A percentile compares a stretch with the other conserved stretches of the same genome.
Evolutionary conservation across 2,329 filamentous ascomycete species (phyloP).

Genomic region (Chrysoporthe puriensis): DNA sequence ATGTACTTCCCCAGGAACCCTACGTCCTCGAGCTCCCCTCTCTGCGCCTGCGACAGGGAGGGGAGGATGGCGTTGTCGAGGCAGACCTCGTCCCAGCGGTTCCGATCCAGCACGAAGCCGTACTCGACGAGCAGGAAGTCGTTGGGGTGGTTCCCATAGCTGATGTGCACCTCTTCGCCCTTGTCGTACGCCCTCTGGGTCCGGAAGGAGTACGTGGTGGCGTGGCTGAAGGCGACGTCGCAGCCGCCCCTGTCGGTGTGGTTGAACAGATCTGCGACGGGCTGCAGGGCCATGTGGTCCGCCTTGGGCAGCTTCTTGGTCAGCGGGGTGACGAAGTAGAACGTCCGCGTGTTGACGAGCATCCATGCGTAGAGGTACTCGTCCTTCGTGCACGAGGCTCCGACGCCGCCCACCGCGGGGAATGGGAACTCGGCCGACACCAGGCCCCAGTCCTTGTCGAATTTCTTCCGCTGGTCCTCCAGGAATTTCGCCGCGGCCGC

Average conservation of each 20-base stretch:
- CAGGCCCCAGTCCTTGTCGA: constrained; percentile 45
- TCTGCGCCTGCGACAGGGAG: constrained; percentile 41
- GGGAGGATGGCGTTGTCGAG: constrained; percentile 53
- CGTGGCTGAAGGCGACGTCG: constrained; percentile 51
- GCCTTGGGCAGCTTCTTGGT: constrained; percentile 48
- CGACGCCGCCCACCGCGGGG: constrained; percentile 33
- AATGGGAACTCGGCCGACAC: constrained; percentile 39
- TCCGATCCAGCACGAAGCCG: constrained; percentile 52
- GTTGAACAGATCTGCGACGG: constrained; percentile 75
- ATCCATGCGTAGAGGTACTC: constrained; percentile 61
- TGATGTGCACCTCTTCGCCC: constrained; percentile 70
- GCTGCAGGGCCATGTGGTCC: constrained; percentile 71
- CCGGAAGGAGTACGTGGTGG: constrained; percentile 57
- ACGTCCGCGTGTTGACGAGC: constrained; percentile 65
- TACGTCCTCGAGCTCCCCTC: constrained; percentile 44
- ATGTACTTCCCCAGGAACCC: constrained; percentile 57
- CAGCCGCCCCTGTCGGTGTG: constrained; percentile 52
- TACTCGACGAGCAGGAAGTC: constrained; percentile 75
- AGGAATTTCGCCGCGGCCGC: constrained; percentile 49
- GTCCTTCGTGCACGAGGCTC: constrained; percentile 30
- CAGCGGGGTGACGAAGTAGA: constrained; percentile 57
- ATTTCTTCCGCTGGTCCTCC: constrained; percentile 52
- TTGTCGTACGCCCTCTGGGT: constrained; percentile 52
- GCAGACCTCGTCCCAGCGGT: constrained; percentile 55
- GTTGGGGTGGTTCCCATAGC: constrained; percentile 72